Evolutionary conservation across 169 alveolate species (phyloP).

Genomic region (Babesia microti): DNA sequence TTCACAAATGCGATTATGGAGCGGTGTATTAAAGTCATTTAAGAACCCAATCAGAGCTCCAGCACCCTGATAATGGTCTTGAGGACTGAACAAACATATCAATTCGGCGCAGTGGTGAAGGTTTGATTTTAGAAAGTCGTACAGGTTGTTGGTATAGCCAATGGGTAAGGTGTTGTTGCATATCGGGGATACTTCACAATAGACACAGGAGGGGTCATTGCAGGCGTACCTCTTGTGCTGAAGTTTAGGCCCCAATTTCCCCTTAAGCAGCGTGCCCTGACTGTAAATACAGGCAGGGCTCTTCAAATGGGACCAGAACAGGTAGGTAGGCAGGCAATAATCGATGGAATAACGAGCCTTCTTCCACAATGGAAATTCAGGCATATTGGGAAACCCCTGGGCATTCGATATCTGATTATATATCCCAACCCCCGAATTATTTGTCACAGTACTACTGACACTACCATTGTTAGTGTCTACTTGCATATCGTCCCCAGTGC

Average conservation of each 20-base stretch:
- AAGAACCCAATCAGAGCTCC: constrained; percentile 71
- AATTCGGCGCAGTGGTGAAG: constrained; percentile 59
- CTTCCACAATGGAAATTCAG: constrained; percentile 73
- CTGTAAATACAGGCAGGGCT: constrained; percentile 65
- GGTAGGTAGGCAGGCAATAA: constrained; percentile 73
- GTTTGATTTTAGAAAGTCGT: constrained; percentile 42
- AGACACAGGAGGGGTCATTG: constrained; percentile 30
- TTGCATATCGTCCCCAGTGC: too few species aligned
- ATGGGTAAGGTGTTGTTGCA: constrained; percentile 23
- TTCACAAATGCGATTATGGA: constrained; percentile 61
- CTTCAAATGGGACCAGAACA: constrained; percentile 74
- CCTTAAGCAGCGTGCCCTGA: constrained; percentile 62
- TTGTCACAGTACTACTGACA: not conserved
- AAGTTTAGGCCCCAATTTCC: constrained; percentile 14
- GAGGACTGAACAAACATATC: constrained; percentile 66
- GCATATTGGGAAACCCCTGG: constrained; percentile 22
- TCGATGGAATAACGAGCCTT: constrained; percentile 67
- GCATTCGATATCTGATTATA: constrained; percentile 33
- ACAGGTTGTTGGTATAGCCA: constrained; percentile 27
- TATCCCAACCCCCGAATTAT: not conserved
- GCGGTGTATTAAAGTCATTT: constrained; percentile 51
- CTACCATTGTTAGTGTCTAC: too few species aligned
- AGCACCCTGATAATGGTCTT: constrained; percentile 68
- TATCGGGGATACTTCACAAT: constrained; percentile 42
- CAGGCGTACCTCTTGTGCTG: constrained; percentile 31